Evolutionary conservation across 176 grass and related monocot genomes (phyloP), one percentile per base, ranked within the genome.

Genomic region (Carex littledalei): DNA sequence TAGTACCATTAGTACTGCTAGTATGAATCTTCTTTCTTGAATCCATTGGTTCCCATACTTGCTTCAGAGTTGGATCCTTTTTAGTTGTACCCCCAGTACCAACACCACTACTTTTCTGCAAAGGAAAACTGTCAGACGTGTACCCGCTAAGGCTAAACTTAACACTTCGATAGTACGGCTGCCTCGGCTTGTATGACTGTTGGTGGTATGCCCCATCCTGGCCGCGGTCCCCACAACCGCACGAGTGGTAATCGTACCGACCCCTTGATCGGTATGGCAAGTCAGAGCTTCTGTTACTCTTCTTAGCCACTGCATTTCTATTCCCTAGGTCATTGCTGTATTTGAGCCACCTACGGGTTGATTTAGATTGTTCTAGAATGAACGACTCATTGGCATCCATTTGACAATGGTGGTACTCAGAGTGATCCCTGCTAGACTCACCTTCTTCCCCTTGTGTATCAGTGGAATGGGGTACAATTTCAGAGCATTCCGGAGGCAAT

Each of bases 31-130:
- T 95, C 81, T 89, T 97, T 81, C 87, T 89, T 79, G 87, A 80
- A 97, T 91, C 87, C 90, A 88, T 72, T 59, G 92, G 89, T 83
- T 95, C 95, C 95, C 93, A 98, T 68, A 98, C 90, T 91, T 98
- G 91, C 81, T 98, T 98, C 47, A 86, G 85, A 60, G 77, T 75
- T 67, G 71, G 35, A 87, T 84, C 87, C 87, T 90, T 98, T 88
- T 93, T 91, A 63, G 84, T 85, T 71, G 58, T 73, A 86, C 78
- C 76, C 58, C 67, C 77, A 86, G 78, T 84, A 71, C 67, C 63
- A 91, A 81, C 63, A 83, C 75, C 82, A 29, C 63, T 91, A 92
- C 86, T 86, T 68, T 94, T 98, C 54, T 84, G 43, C 53, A 72
- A 60, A 32, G 59, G 18, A 81, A 72, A 85, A 67, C 37, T 87